Base-by-base conservation (phyloP, 2,329 filamentous ascomycete genomes). In the Apiospora pterosperma region DNA sequence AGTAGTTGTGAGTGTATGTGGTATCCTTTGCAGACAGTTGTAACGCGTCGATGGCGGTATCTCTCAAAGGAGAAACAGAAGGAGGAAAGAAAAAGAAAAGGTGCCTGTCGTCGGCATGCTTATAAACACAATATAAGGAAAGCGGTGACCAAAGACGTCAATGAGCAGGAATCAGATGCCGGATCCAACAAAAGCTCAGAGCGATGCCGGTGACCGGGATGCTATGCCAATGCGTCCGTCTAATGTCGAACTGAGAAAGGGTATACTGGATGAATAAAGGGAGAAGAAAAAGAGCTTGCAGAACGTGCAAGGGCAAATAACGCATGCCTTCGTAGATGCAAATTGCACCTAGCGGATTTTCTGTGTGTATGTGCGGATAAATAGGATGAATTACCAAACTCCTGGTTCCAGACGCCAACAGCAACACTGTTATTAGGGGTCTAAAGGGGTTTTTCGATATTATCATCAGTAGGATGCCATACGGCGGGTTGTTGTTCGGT, bases 381-480 rank as follows among this genome's bases (percentile, higher is more conserved):
- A 60, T 38, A 59, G 31, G 34, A 60, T 60, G 58, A 60, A 34
- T 28, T 2, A 55, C 16, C 28, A 55, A 55, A 55, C 48, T 55
- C 48, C 48, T 21, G 19, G n/a, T 28, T 55, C 48, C n/a, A 55
- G 48, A 55, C 48, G 28, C 48, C 44, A 58, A 44, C 42, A 59
- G 25, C 34, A 38, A 60, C 8, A 28, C 48, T 55, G 48, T 55
- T 31, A 55, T 55, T 55, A 55, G 14, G 28, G 48, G 48, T 12
- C 48, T 7, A 21, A 55, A 19, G 21, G n/a, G 8, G 28, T n/a
- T 10, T 10, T 34, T n/a, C 8, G 19, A 34, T n/a, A 34, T 52
- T 42, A 41, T 34, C 23, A 48, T 83, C 78, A 90, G 75, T 88
- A 90, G 12, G 88, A 90, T 62, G 84, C 87, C 84, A 90, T 87